phyloP scores from a whole-genome alignment of 129 eudicot species.

The Lactuca saligna region DNA sequence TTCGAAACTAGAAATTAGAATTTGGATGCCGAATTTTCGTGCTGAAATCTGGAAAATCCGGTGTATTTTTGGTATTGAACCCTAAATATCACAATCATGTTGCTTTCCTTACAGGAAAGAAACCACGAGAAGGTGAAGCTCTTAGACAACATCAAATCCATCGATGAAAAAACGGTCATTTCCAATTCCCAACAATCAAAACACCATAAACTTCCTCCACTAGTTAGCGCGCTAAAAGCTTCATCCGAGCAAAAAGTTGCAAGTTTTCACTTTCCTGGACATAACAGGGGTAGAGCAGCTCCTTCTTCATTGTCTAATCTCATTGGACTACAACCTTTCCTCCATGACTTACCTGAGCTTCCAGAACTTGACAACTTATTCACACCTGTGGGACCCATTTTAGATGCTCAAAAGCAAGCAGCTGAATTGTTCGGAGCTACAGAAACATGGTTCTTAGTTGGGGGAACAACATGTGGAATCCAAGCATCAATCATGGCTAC shows the following conservation, averaged over 20 bases:
- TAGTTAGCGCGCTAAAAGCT: conserved; percentile 65
- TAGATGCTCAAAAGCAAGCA: conserved; percentile 74
- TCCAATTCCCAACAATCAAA: conserved; percentile 18
- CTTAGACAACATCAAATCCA: conserved; percentile 1
- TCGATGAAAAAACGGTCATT: background rate
- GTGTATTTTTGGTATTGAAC: background rate
- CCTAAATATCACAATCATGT: background rate
- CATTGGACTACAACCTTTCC: conserved; percentile 54
- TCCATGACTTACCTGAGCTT: conserved; percentile 72
- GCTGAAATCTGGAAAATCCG: background rate
- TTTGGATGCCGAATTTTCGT: background rate
- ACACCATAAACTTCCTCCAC: conserved; percentile 42
- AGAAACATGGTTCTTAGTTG: conserved; percentile 88
- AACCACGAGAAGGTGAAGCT: conserved; percentile 5
- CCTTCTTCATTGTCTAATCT: conserved; percentile 54
- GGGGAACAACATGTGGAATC: conserved; percentile 82
- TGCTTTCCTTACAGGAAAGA: conserved; percentile 35
- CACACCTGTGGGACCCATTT: conserved; percentile 70
- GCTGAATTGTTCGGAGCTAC: conserved; percentile 74
- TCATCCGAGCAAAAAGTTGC: conserved; percentile 64
- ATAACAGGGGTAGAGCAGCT: conserved; percentile 75
- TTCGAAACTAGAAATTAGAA: background rate
- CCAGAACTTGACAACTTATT: conserved; percentile 81
- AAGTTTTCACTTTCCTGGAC: conserved; percentile 85
- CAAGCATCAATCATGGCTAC: conserved; percentile 84